Conservation (phyloP, 192 early-diverging fungal genomes). For the Coemansia asiatica region DNA sequence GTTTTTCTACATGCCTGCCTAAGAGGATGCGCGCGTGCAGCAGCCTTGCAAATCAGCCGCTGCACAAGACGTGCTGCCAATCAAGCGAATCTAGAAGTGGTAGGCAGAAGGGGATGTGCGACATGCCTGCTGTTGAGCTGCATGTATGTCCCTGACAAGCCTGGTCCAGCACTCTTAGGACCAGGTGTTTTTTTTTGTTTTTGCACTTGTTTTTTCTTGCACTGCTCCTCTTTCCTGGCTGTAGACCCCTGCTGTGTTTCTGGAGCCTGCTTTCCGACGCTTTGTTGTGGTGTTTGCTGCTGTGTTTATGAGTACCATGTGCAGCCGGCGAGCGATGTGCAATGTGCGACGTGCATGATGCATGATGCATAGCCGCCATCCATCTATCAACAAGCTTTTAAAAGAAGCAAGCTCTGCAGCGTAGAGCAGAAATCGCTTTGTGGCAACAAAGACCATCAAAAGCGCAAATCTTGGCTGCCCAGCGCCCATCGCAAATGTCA, state of each 20-base stretch:
- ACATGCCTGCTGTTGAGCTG: no score
- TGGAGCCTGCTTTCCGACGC: background rate
- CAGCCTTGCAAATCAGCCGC: constrained; percentile 9
- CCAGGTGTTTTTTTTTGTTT: background rate
- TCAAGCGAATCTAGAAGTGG: constrained; percentile 1
- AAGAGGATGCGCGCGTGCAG: background rate
- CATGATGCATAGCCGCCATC: constrained; percentile 10
- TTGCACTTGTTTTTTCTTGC: background rate
- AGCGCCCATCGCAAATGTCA: background rate
- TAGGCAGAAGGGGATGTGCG: background rate
- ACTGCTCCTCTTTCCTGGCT: background rate
- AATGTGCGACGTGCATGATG: constrained; percentile 4
- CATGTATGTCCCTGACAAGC: background rate
- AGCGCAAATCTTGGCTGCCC: background rate
- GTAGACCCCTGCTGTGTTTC: background rate
- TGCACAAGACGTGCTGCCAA: background rate
- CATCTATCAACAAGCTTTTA: background rate
- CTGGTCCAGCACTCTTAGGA: no score
- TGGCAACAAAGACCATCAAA: background rate
- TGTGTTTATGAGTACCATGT: background rate
- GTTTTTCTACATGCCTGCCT: background rate
- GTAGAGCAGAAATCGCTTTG: constrained; percentile 1
- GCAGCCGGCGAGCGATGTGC: background rate
- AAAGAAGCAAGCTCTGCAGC: constrained; percentile 1
- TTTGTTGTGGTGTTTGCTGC: background rate